Base-by-base conservation (phyloP, 352 stramenopile genomes). In the Pythium vanterpoolii region DNA sequence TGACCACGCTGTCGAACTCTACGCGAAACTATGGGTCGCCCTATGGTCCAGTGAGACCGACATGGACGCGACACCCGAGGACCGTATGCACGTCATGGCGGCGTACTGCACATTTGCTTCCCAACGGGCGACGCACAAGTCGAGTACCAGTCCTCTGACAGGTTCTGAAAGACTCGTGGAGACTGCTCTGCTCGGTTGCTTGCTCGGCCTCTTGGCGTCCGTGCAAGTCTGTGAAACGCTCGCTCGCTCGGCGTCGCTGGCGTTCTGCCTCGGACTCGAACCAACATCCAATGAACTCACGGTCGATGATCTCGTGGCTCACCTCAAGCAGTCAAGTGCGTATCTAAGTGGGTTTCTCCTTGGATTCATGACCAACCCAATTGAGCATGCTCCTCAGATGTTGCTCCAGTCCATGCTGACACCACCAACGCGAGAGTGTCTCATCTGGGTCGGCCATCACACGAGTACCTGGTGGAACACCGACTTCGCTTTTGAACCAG, bases 361-460 rank as follows among this genome's bases (percentile, higher is more conserved):
- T 14, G 58, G 48, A 30, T 59, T 59, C 24, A 49, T 33, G 18
- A 53, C 53, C 23, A 65, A 56, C 27, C 39, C 56, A 13, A 56
- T 36, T 7, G 48, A 45, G 9, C 10, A 27, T 31, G 38, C 58
- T 13, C 48, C 50, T 31, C 48, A 58, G 40, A 27, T 43, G 21
- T 11, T 65, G 19, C 31, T 65, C 10, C 31, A 49, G 58, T 52
- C 46, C 4, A 53, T 65, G 30, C 50, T 65, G 9, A 42, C 58
- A 7, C 31, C 40, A 24, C 31, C 33, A 8, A 33, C 55, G 38
- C 43, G 42, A 1, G 58, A 53, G 14, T 54, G 30, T 4, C 42
- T 65, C 1, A 33, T 65, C 16, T 65, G 58, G 58, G 24, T 54
- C 24, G 43, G 21, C 39, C 50, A 60, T 30, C 51, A 60, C 28